Evolutionary conservation across 1,139 yeast genomes (phyloP).

Genomic region (Hemisphaericaspora lyxosophila): DNA sequence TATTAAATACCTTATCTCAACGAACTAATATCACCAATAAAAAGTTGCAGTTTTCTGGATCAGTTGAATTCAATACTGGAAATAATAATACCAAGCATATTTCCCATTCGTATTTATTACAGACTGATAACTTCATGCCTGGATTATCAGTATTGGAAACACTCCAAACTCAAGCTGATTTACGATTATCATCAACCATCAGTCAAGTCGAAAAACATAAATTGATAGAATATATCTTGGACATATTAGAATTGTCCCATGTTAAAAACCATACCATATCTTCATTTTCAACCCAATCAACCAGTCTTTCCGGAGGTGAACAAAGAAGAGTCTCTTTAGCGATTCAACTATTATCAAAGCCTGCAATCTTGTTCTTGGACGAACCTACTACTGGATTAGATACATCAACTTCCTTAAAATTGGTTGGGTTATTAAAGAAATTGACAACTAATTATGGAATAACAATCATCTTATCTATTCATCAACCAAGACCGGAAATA

Average conservation of each 20-base stretch:
- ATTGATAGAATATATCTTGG: slow-evolving; percentile 56
- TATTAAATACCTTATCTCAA: slow-evolving; percentile 69
- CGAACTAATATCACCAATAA: slow-evolving; percentile 44
- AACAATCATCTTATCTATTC: slow-evolving; percentile 68
- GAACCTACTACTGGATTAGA: slow-evolving; percentile 87
- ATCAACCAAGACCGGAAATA: slow-evolving; percentile 78
- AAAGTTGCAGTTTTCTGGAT: slow-evolving; percentile 33
- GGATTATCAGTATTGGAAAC: slow-evolving; percentile 68
- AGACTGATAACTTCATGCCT: slow-evolving; percentile 67
- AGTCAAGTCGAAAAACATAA: slow-evolving; percentile 36
- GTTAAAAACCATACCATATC: slow-evolving; percentile 57
- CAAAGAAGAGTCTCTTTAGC: slow-evolving; percentile 72
- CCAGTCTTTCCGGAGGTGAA: slow-evolving; percentile 73
- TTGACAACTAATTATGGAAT: slow-evolving; percentile 50
- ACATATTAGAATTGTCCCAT: slow-evolving; percentile 57
- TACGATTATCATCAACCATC: slow-evolving; percentile 48
- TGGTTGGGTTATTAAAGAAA: slow-evolving; percentile 57
- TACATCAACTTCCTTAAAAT: slow-evolving; percentile 65
- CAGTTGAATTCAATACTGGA: slow-evolving; percentile 19
- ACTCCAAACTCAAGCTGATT: slow-evolving; percentile 60
- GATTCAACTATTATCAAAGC: slow-evolving; percentile 68
- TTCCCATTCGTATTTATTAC: slow-evolving; percentile 67
- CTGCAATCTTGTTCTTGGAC: slow-evolving; percentile 69
- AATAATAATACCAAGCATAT: slow-evolving; percentile 17
- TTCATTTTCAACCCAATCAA: slow-evolving; percentile 43